phyloP scores from a whole-genome alignment of 208 protist species.

The Blechomonas ayalai region DNA sequence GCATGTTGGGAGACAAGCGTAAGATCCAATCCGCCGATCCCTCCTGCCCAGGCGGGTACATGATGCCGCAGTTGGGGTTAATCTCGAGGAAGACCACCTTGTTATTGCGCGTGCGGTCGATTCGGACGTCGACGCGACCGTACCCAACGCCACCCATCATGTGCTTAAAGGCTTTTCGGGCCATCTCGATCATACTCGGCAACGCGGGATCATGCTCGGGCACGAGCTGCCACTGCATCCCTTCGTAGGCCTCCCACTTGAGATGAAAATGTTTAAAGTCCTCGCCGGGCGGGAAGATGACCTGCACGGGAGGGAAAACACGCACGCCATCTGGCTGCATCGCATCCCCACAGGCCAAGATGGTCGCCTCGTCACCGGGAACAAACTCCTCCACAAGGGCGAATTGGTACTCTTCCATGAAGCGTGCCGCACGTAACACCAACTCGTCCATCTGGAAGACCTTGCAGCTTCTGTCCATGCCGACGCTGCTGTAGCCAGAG shows the following conservation, averaged over 20 bases:
- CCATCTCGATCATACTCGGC: slow-evolving; percentile 52
- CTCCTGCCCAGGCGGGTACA: slow-evolving; percentile 83
- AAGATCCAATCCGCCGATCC: slow-evolving; percentile 87
- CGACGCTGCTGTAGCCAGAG: slow-evolving; percentile 84
- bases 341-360: slow-evolving; percentile 65
- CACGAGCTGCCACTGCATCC: slow-evolving; percentile 75
- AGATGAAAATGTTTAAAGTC: slow-evolving; percentile 91
- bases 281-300: slow-evolving; percentile 71
- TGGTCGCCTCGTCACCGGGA: slow-evolving; percentile 76
- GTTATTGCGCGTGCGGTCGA: slow-evolving; percentile 39
- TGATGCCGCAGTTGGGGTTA: slow-evolving; percentile 89
- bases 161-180: slow-evolving; percentile 62
- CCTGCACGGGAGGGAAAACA: slow-evolving; percentile 74
- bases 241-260: slow-evolving; percentile 87
- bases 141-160: slow-evolving; percentile 90
- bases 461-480: slow-evolving; percentile 88
- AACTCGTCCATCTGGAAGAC: slow-evolving; percentile 52
- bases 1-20: slow-evolving; percentile 42
- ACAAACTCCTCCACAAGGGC: slow-evolving; percentile 89
- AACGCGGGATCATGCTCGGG: slow-evolving; percentile 56
- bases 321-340: slow-evolving; percentile 65
- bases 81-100: slow-evolving; percentile 84
- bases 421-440: slow-evolving; percentile 30
- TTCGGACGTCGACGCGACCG: slow-evolving; percentile 82
- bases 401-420: slow-evolving; percentile 76